Conservation (phyloP, 768 basidiomycete genomes). For the Pholiota microspora region DNA sequence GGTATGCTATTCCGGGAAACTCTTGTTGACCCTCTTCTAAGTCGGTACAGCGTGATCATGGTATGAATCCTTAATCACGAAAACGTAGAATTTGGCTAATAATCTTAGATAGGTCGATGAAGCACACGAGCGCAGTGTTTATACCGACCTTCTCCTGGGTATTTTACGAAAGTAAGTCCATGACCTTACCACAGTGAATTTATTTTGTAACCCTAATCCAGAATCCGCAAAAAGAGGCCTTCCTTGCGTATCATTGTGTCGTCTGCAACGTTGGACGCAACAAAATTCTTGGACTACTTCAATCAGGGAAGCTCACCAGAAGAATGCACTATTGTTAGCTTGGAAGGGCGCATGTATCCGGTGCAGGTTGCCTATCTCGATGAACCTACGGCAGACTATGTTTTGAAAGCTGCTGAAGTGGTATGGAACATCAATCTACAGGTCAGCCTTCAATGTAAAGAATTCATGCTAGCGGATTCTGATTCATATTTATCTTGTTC, state of each 20-base stretch:
- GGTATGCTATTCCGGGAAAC: conserved; percentile 97
- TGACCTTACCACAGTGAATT: background rate
- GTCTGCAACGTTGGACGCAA: conserved; percentile 94
- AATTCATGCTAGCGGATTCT: background rate
- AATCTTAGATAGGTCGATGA: conserved; percentile 76
- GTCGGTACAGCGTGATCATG: conserved; percentile 95
- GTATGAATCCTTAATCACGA: conserved; percentile 34
- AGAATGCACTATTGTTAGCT: conserved; percentile 80
- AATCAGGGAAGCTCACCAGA: conserved; percentile 55
- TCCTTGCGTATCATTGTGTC: conserved; percentile 90
- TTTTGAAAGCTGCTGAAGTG: conserved; percentile 76
- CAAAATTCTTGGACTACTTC: conserved; percentile 88
- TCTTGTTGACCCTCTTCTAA: conserved; percentile 87
- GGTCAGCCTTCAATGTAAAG: conserved; percentile 44
- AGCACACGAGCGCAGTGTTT: conserved; percentile 94
- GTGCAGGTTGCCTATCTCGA: conserved; percentile 89
- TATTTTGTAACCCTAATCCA: conserved; percentile 28
- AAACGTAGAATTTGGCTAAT: conserved; percentile 2
- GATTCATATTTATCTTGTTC: conserved; percentile 3
- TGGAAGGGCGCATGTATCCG: conserved; percentile 94
- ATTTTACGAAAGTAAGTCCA: conserved; percentile 82
- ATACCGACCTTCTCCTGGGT: conserved; percentile 91
- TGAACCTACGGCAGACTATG: conserved; percentile 78
- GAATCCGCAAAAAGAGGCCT: conserved; percentile 89
- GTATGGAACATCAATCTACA: conserved; percentile 80